Evolutionary conservation across 2,329 filamentous ascomycete genomes (phyloP), one percentile per base, ranked within the genome.

Genomic region (Macrophomina pseudophaseolina): DNA sequence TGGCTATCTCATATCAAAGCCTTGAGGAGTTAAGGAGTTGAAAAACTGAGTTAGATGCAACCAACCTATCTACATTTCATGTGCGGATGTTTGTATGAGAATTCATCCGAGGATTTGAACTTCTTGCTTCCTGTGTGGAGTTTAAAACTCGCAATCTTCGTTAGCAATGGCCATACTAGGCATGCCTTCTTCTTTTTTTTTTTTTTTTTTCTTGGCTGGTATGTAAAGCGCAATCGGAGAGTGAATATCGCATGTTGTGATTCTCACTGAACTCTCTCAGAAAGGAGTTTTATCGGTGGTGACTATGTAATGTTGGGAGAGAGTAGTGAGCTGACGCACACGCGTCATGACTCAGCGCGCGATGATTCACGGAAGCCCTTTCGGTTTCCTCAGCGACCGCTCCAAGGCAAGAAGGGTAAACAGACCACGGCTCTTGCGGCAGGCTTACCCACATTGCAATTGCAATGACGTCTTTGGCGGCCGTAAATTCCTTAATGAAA

Each of bases 361-460:
- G 23, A 23, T 23, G 52, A 33, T 4, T 53, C 51, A 32, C 51
- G 32, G 35, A 54, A 8, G 32, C 42, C 42, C 52, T 23, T 23
- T 23, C 23, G 23, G 52, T 54, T 54, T 54, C 52, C 52, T 23
- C 52, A 38, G 32, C 52, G 52, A 54, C 52, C 32, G 18, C 52
- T 1, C 8, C 9, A 54, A 23, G 18, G n/a, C 38, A 14, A 16
- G n/a, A 44, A 16, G 52, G 18, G 52, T 54, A 54, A 40, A 54
- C 52, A 54, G 28, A 23, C 51, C 30, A 18, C 30, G 16, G 32
- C 12, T 54, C 32, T n/a, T 28, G 48, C 48, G 9, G 23, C 14
- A n/a, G 46, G 28, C 32, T 12, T 35, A 53, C 23, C 23, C 23
- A 23, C 3, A 23, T 23, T n/a, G 52, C 33, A 38, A 54, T 18